These are phyloP conservation scores for Cardamine occulta DNA, from an alignment of 345 rosid species.

Conservation along the genomic window DNA sequence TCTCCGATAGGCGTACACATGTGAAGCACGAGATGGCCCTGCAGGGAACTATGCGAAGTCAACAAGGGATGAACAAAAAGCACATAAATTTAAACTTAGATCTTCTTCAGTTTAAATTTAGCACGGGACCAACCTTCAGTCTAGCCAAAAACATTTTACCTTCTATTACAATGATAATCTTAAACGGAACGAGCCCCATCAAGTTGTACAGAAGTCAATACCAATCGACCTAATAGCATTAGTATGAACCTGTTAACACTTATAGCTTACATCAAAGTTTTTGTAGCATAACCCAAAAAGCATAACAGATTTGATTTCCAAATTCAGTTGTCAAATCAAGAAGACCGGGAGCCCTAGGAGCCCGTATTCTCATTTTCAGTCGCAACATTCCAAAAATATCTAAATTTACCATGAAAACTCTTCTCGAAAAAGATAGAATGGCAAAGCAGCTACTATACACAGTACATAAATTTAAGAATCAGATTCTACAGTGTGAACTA, in stretches of 20 bases:
- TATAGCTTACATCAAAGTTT: constrained; percentile 50
- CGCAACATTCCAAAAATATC: constrained; percentile 14
- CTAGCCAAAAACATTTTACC: constrained; percentile 59
- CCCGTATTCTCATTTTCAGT: constrained; percentile 33
- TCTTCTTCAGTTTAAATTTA: constrained; percentile 46
- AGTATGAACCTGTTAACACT: constrained; percentile 69
- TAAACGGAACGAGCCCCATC: constrained; percentile 73
- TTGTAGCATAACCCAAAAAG: constrained; percentile 43
- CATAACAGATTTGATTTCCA: constrained; percentile 30
- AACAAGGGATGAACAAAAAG: constrained; percentile 50
- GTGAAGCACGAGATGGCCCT: constrained; percentile 67
- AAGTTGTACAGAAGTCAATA: constrained; percentile 72
- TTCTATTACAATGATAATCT: constrained; percentile 63
- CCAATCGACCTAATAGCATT: constrained; percentile 74
- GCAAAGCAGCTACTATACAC: constrained; percentile 15
- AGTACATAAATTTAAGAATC: not conserved
- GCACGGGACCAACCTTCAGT: constrained; percentile 54
- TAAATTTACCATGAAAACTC: constrained; percentile 21
- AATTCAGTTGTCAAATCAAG: constrained; percentile 36
- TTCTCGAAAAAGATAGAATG: not conserved
- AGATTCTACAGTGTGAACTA: not conserved
- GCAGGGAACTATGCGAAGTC: constrained; percentile 78
- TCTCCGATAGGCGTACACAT: constrained; percentile 63
- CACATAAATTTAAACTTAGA: constrained; percentile 47
- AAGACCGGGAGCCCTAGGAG: constrained; percentile 25